These are phyloP conservation scores for Cytospora leucostoma DNA, from an alignment of 2,329 filamentous ascomycete genomes.

Conservation along the genomic window DNA sequence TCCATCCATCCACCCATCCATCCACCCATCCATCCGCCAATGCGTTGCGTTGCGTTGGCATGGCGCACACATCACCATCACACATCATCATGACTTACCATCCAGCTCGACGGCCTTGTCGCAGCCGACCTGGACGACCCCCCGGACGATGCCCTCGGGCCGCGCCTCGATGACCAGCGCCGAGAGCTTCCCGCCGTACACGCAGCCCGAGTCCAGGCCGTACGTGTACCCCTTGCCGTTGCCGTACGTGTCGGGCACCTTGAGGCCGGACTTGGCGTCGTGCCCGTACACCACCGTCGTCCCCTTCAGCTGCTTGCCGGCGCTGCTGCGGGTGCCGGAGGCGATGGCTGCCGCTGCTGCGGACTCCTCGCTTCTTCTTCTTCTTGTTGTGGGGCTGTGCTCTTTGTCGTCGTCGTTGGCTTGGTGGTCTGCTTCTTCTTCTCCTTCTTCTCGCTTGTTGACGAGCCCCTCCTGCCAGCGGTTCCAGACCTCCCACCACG, in stretches of 20 bases:
- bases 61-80: too few species aligned
- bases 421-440: background rate
- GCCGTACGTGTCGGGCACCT: slow-evolving; percentile 33
- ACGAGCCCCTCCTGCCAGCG: slow-evolving; percentile 44
- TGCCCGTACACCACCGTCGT: slow-evolving; percentile 85
- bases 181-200: slow-evolving; percentile 72
- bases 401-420: slow-evolving; percentile 40
- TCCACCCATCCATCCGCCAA: too few species aligned
- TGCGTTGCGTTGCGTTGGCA: too few species aligned
- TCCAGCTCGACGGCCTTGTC: slow-evolving; percentile 26
- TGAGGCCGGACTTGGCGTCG: slow-evolving; percentile 72
- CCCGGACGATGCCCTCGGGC: slow-evolving; percentile 38
- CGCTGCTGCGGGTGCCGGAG: slow-evolving; percentile 24
- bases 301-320: slow-evolving; percentile 37
- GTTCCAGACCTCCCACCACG: slow-evolving; percentile 69
- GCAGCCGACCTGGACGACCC: slow-evolving; percentile 47
- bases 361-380: slow-evolving; percentile 51
- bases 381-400: slow-evolving; percentile 62
- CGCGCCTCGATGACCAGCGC: slow-evolving; percentile 70
- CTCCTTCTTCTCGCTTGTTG: background rate
- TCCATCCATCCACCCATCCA: too few species aligned
- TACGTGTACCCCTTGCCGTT: slow-evolving; percentile 61
- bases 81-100: background rate
- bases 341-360: slow-evolving; percentile 37
- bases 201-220: slow-evolving; percentile 83